A percentile compares a stretch with the other conserved stretches of the same genome.
phyloP scores from a whole-genome alignment of 75 land plant species.

The Picea glauca region DNA sequence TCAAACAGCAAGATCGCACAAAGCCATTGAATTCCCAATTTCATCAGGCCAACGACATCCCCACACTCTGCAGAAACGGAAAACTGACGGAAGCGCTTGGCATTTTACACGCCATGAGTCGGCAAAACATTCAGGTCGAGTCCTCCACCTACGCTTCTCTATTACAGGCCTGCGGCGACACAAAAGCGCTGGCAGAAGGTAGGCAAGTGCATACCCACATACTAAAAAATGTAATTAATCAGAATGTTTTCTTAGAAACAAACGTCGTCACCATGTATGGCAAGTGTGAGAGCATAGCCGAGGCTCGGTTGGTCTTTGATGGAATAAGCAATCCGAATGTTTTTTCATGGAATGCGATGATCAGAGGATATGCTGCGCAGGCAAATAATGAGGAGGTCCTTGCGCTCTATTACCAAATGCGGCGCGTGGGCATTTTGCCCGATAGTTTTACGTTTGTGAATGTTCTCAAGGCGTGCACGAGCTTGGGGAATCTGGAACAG shows the following conservation, averaged over 20 bases:
- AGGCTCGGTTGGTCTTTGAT: slow-evolving; percentile 40
- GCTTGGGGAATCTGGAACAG: slow-evolving; percentile 11
- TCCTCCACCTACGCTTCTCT: slow-evolving; percentile 40
- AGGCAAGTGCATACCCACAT: slow-evolving; percentile 32
- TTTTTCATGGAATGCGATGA: slow-evolving; percentile 59
- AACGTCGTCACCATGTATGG: slow-evolving; percentile 44
- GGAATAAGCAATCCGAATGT: slow-evolving; percentile 42
- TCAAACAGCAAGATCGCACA: background rate
- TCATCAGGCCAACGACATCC: background rate
- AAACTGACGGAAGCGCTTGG: background rate
- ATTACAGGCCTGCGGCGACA: slow-evolving; percentile 41
- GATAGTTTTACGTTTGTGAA: slow-evolving; percentile 41
- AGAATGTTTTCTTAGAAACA: slow-evolving; percentile 34
- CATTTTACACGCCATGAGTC: background rate
- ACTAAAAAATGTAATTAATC: slow-evolving; percentile 21
- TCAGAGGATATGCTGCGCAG: slow-evolving; percentile 33
- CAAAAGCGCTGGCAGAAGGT: slow-evolving; percentile 27
- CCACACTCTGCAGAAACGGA: background rate
- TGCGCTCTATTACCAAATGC: slow-evolving; percentile 31
- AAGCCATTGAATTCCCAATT: background rate
- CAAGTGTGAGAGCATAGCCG: slow-evolving; percentile 15
- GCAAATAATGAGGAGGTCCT: slow-evolving; percentile 21
- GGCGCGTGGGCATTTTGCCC: slow-evolving; percentile 16
- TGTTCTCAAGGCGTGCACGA: slow-evolving; percentile 46
- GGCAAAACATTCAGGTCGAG: background rate